These are phyloP conservation scores for Fragilaria crotonensis DNA, from an alignment of 108 stramenopile species.

Conservation along the genomic window DNA sequence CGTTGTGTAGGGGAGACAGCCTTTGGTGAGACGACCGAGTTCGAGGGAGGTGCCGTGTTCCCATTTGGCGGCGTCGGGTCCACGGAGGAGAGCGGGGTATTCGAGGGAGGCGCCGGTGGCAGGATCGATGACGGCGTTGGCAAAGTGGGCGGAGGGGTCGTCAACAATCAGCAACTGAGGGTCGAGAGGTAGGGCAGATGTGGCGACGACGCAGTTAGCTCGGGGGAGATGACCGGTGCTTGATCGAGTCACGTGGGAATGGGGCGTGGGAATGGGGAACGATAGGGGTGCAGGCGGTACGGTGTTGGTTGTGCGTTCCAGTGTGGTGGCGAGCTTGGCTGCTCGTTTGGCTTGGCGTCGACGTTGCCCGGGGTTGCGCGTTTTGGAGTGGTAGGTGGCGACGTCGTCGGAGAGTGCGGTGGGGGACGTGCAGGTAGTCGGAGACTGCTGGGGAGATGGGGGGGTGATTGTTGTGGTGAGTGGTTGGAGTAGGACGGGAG, in stretches of 20 bases:
- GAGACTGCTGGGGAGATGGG: neutral
- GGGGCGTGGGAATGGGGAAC: neutral
- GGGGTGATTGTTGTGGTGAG: neutral
- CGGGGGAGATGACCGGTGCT: no score
- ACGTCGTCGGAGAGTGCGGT: neutral
- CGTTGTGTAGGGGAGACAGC: neutral
- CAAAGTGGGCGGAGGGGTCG: neutral
- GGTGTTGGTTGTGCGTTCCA: no score
- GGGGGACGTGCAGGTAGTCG: neutral
- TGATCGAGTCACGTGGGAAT: no score
- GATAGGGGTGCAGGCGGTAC: neutral
- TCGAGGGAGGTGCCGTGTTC: conserved; percentile 3
- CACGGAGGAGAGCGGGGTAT: conserved; percentile 10
- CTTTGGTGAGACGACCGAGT: conserved; percentile 16
- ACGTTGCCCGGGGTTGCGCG: no score
- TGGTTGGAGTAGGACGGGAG: neutral
- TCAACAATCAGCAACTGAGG: no score
- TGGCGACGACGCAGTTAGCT: neutral
- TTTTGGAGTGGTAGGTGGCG: neutral
- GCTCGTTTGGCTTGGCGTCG: no score
- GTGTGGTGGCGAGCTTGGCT: no score
- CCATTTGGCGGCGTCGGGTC: conserved; percentile 15
- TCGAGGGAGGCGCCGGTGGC: conserved; percentile 13
- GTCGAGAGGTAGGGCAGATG: neutral
- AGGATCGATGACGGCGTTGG: conserved; percentile 12